Evolutionary conservation across 768 basidiomycete species (phyloP).

Genomic region (Agrocybe chaxingu): DNA sequence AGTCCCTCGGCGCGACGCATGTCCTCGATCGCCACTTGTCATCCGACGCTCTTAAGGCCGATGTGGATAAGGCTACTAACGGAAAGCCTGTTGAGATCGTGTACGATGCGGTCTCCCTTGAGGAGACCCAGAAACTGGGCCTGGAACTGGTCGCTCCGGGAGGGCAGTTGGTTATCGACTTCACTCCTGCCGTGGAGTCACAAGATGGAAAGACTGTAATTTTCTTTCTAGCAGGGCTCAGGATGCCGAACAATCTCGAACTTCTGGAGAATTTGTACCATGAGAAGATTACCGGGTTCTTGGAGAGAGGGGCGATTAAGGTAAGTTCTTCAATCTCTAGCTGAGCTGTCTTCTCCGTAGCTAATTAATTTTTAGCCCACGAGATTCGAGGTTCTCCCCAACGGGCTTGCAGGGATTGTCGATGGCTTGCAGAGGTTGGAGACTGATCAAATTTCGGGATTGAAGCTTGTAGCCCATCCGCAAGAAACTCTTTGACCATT

Average conservation of each 20-base stretch:
- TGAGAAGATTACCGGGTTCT: conserved; percentile 8
- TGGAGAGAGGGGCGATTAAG: conserved; percentile 19
- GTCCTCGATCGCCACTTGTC: conserved; percentile 29
- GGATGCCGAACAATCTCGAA: conserved; percentile 10
- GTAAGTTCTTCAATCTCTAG: conserved; percentile 5
- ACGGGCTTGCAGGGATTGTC: conserved; percentile 34
- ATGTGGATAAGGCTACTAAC: conserved; percentile 18
- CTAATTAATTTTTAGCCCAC: conserved; percentile 34
- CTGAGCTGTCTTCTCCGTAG: background rate
- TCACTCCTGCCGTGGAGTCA: conserved; percentile 23
- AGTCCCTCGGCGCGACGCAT: conserved; percentile 36
- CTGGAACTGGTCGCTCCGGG: conserved; percentile 28
- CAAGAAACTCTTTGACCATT: conserved; percentile 29
- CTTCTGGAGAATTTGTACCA: conserved; percentile 13
- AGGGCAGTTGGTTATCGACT: conserved; percentile 31
- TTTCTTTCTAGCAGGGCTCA: conserved; percentile 1
- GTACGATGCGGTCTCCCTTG: conserved; percentile 21
- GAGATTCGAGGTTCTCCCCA: conserved; percentile 34
- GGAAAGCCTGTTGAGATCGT: conserved; percentile 17
- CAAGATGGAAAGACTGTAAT: conserved; percentile 7
- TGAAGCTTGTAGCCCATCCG: conserved; percentile 41
- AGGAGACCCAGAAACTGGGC: conserved; percentile 19
- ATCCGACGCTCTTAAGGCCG: conserved; percentile 12
- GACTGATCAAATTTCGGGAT: conserved; percentile 36
- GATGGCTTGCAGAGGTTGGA: conserved; percentile 38